Percentiles rank a stretch among this genome's conserved stretches.
Conservation (phyloP, 2,329 filamentous ascomycete genomes). For the Talaromyces sp. region DNA sequence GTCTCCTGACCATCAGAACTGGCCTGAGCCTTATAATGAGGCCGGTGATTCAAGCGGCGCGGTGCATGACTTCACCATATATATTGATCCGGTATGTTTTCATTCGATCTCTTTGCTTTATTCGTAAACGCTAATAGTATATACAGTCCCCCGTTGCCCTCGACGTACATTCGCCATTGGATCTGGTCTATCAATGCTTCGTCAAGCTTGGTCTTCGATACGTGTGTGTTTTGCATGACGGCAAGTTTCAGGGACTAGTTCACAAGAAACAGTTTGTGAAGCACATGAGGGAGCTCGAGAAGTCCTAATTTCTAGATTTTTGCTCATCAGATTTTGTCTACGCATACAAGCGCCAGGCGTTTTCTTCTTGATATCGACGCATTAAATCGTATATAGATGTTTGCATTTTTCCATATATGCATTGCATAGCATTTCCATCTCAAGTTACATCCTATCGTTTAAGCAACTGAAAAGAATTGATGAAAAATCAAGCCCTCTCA, state of each 20-base stretch:
- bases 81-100: constrained; percentile 75
- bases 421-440: neutral
- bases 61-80: constrained; percentile 82
- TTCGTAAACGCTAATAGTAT: constrained; percentile 19
- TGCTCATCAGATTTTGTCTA: neutral
- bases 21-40: neutral
- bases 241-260: constrained; percentile 83
- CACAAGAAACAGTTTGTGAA: constrained; percentile 98
- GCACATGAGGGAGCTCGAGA: constrained; percentile 66
- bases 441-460: neutral
- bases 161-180: constrained; percentile 86
- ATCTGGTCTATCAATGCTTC: constrained; percentile 94
- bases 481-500: constrained; percentile 29
- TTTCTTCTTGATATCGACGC: neutral
- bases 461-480: neutral
- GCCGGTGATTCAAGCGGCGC: constrained; percentile 55
- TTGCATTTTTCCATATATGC: constrained; percentile 5
- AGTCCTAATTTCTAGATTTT: constrained; percentile 6
- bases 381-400: constrained; percentile 6
- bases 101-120: neutral
- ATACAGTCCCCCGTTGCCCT: constrained; percentile 73
- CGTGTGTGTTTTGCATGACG: constrained; percentile 82
- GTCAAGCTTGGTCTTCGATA: constrained; percentile 90
- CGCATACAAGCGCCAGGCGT: constrained; percentile 18
- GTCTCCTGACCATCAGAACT: constrained; percentile 52